Conservation (phyloP, 148 eudicot species). For the Rhododendron simsii region DNA sequence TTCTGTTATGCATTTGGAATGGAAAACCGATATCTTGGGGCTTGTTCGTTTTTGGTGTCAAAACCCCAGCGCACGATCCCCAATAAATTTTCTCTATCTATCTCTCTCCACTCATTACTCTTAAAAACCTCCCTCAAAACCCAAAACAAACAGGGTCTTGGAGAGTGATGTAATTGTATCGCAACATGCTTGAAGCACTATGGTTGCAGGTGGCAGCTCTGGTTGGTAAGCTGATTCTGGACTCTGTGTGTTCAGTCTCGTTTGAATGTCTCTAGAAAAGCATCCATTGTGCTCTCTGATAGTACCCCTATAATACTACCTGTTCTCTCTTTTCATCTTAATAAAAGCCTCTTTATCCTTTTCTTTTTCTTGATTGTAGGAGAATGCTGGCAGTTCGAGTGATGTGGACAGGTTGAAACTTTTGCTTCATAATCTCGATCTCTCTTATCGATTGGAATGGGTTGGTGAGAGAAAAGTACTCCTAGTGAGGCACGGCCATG, state of each 20-base stretch:
- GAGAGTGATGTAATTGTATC: not conserved
- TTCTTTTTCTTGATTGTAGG: constrained; percentile 37
- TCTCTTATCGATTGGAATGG: constrained; percentile 86
- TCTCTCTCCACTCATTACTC: no score
- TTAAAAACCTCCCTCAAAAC: no score
- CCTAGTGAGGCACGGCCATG: constrained; percentile 63
- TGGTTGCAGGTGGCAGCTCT: not conserved
- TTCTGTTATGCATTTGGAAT: not conserved
- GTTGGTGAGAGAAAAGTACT: constrained; percentile 63
- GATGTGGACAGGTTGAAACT: constrained; percentile 59
- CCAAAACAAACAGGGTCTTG: no score
- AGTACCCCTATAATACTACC: not conserved
- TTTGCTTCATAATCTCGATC: constrained; percentile 74
- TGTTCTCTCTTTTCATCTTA: not conserved
- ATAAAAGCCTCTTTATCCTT: not conserved
- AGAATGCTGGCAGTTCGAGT: constrained; percentile 28
- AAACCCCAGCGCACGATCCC: no score
- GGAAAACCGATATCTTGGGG: no score
- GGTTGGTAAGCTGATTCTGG: not conserved
- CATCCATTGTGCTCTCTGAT: not conserved
- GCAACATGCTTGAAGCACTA: not conserved
- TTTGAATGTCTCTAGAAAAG: not conserved
- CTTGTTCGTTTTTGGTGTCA: no score
- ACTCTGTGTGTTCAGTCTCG: not conserved
- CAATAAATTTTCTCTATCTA: no score